phyloP scores from a whole-genome alignment of 495 filamentous ascomycete genomes.

The Podospora comata region DNA sequence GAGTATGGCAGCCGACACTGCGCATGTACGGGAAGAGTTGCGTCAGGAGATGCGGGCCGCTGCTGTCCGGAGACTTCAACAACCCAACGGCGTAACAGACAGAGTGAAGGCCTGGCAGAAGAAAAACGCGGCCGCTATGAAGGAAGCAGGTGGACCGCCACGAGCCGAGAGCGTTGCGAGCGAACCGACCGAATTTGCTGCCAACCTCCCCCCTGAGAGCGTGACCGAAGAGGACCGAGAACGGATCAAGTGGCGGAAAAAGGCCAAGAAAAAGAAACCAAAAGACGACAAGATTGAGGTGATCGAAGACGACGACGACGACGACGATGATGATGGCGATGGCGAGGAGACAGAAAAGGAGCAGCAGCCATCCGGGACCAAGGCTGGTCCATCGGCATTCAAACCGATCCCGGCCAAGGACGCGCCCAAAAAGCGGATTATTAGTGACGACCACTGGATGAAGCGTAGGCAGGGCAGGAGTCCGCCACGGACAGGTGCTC shows the following conservation, averaged over 20 bases:
- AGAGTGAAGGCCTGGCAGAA: conserved; percentile 77
- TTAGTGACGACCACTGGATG: conserved; percentile 79
- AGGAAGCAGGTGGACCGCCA: conserved; percentile 34
- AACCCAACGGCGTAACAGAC: conserved; percentile 56
- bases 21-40: conserved; percentile 38
- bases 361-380: conserved; percentile 26
- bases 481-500: conserved; percentile 33
- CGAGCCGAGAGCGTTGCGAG: conserved; percentile 39
- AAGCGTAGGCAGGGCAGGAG: conserved; percentile 51
- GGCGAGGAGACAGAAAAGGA: conserved; percentile 31
- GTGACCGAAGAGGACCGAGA: conserved; percentile 50
- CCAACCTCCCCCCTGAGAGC: conserved; percentile 43
- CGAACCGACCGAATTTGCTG: conserved; percentile 46
- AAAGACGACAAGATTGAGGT: conserved; percentile 28
- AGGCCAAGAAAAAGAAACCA: conserved; percentile 32
- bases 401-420: conserved; percentile 25
- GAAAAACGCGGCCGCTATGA: conserved; percentile 56
- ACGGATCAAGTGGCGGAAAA: conserved; percentile 46
- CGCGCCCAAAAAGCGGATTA: conserved; percentile 68
- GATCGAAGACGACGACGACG: conserved; percentile 24
- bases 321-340: conserved; percentile 26
- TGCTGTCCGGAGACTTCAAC: conserved; percentile 45
- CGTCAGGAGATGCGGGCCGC: conserved; percentile 51
- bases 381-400: conserved; percentile 5
- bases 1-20: conserved; percentile 40